phyloP scores from a whole-genome alignment of 768 basidiomycete genomes.

The Multifurca ochricompacta region DNA sequence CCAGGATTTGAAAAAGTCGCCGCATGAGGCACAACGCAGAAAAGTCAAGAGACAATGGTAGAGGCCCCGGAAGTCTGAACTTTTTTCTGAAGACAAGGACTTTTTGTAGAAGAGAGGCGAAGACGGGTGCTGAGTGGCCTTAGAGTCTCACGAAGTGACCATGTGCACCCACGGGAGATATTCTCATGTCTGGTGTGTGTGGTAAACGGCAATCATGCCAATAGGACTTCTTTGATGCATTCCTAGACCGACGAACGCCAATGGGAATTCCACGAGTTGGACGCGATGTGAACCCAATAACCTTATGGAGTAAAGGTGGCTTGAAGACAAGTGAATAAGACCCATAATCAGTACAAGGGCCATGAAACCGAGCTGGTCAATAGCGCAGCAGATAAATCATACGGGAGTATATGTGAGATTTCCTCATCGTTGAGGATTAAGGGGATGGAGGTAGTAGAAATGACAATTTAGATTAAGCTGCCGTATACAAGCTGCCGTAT shows the following conservation, averaged over 20 bases:
- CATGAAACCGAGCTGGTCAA: no score
- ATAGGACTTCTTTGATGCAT: background rate
- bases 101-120: background rate
- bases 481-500: no score
- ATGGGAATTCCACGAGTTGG: background rate
- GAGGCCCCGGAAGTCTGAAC: background rate
- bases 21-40: conserved; percentile 15
- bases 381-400: no score
- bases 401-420: no score
- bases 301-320: background rate
- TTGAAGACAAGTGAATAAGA: background rate
- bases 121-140: background rate
- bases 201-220: background rate
- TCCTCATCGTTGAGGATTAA: no score
- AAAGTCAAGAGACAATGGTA: background rate
- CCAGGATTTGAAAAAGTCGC: conserved; percentile 6
- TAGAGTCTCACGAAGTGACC: background rate
- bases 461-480: no score
- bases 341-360: background rate
- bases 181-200: background rate
- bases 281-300: background rate
- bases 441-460: no score
- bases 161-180: background rate
- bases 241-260: background rate
- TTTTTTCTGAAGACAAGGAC: background rate